Conservation (phyloP, 306 rosid species). For the Echinosophora koreensis region DNA sequence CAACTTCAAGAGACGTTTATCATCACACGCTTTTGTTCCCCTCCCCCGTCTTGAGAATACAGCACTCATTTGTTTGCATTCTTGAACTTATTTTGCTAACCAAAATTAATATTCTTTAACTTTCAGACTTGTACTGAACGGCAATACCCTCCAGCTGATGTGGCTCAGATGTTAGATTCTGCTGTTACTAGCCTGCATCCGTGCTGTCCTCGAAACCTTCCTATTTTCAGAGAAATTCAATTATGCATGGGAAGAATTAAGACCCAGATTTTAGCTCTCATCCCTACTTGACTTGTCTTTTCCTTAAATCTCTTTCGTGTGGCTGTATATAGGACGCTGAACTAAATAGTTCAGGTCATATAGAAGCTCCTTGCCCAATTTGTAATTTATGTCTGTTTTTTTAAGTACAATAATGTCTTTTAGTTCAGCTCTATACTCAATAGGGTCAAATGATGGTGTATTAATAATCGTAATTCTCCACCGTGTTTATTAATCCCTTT, state of each 20-base stretch:
- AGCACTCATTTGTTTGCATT: conserved; percentile 18
- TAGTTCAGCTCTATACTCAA: conserved; percentile 5
- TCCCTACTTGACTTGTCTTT: conserved; percentile 71
- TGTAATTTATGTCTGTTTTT: background rate
- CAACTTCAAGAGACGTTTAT: background rate
- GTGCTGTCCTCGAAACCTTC: conserved; percentile 74
- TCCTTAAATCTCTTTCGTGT: conserved; percentile 4
- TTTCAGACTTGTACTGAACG: conserved; percentile 92
- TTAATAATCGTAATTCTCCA: conserved; percentile 16
- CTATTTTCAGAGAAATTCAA: conserved; percentile 88
- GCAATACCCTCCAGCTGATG: conserved; percentile 89
- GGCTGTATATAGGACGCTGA: conserved; percentile 38
- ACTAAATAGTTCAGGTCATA: background rate
- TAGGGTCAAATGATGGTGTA: conserved; percentile 8
- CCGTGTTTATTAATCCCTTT: background rate
- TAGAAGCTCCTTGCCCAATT: background rate
- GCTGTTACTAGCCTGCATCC: conserved; percentile 81
- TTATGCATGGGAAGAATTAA: conserved; percentile 93
- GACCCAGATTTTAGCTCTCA: conserved; percentile 87
- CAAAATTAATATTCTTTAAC: conserved; percentile 12
- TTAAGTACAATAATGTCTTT: background rate
- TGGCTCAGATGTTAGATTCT: conserved; percentile 84
- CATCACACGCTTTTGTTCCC: background rate
- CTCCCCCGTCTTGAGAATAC: background rate
- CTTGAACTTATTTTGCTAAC: conserved; percentile 28